Evolutionary conservation across 345 rosid species (phyloP).

Genomic region (Rhodamnia argentea): DNA sequence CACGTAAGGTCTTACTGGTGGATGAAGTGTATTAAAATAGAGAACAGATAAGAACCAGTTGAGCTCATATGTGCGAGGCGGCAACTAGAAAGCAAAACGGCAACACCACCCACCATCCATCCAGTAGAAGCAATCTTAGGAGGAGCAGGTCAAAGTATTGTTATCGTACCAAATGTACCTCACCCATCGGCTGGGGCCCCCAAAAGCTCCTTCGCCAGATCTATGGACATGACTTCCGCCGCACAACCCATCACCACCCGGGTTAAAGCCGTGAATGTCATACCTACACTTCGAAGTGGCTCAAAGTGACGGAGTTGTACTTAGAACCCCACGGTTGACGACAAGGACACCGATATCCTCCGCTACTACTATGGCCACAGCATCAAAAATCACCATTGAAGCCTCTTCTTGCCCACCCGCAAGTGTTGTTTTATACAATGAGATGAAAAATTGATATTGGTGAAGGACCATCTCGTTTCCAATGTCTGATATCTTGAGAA

Average conservation of each 20-base stretch:
- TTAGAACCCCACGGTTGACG: constrained; percentile 55
- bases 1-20: background rate
- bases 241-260: constrained; percentile 78
- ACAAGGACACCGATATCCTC: constrained; percentile 42
- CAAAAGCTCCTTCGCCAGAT: constrained; percentile 20
- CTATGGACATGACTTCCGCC: constrained; percentile 56
- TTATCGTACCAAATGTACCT: constrained; percentile 50
- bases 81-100: constrained; percentile 49
- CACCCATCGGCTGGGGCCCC: constrained; percentile 39
- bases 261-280: constrained; percentile 52
- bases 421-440: constrained; percentile 18
- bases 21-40: background rate
- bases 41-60: constrained; percentile 17
- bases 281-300: constrained; percentile 40
- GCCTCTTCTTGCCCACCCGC: constrained; percentile 61
- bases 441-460: constrained; percentile 37
- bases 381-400: constrained; percentile 54
- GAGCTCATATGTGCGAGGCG: constrained; percentile 42
- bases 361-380: constrained; percentile 33
- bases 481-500: constrained; percentile 41
- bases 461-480: constrained; percentile 52
- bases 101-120: constrained; percentile 47
- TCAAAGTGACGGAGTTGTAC: constrained; percentile 51
- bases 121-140: constrained; percentile 54
- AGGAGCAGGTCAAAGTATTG: constrained; percentile 39